Percentiles rank a stretch among this genome's conserved stretches.
These are phyloP conservation scores for Penicillium sumatraense DNA, from an alignment of 2,329 filamentous ascomycete genomes.

Conservation along the genomic window DNA sequence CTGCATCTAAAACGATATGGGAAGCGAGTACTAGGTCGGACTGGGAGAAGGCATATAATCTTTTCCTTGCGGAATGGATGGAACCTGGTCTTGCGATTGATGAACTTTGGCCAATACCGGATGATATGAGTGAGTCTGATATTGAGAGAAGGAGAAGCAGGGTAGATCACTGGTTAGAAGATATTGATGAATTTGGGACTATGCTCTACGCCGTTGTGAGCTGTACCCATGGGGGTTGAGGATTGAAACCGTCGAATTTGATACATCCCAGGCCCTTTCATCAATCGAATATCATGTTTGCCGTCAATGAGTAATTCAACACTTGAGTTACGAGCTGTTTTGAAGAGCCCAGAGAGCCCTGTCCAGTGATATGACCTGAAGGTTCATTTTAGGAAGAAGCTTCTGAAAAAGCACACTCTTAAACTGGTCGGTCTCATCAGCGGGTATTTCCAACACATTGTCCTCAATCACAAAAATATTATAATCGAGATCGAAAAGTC, in stretches of 20 bases:
- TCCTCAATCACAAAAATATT: slow-evolving; percentile 47
- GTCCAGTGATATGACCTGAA: not conserved
- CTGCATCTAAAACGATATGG: slow-evolving; percentile 51
- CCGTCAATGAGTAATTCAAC: not conserved
- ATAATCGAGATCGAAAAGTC: slow-evolving; percentile 51
- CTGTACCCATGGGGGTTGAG: slow-evolving; percentile 46
- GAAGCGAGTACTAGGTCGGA: slow-evolving; percentile 36
- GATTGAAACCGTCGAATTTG: too few relatives aligned
- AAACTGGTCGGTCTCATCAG: slow-evolving; percentile 20
- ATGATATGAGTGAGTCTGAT: slow-evolving; percentile 32
- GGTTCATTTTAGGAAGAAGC: not conserved
- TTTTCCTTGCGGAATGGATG: slow-evolving; percentile 47
- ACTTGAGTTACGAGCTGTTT: not conserved
- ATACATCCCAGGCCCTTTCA: too few relatives aligned
- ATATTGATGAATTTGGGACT: slow-evolving; percentile 57
- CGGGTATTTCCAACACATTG: slow-evolving; percentile 39
- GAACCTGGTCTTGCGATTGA: slow-evolving; percentile 50
- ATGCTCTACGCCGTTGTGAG: slow-evolving; percentile 57
- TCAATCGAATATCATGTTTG: not conserved
- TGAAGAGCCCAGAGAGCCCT: not conserved
- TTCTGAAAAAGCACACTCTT: slow-evolving; percentile 21
- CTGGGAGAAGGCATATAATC: slow-evolving; percentile 53
- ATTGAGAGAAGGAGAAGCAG: slow-evolving; percentile 39
- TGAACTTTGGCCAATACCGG: slow-evolving; percentile 55
- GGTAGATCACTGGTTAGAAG: slow-evolving; percentile 56